Evolutionary conservation across 1,139 yeast genomes (phyloP).

Genomic region (Spathaspora sp.): DNA sequence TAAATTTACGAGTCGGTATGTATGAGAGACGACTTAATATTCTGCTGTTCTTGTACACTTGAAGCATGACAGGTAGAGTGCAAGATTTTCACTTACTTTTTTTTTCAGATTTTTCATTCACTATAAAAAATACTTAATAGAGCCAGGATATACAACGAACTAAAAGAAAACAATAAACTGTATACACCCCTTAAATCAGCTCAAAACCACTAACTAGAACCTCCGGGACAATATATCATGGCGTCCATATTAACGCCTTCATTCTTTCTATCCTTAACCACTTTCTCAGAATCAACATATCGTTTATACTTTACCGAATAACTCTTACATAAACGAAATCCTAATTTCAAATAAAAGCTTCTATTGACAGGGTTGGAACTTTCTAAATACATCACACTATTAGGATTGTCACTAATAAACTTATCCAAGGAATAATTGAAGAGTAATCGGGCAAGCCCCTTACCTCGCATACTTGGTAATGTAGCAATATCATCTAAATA

Average conservation of each 20-base stretch:
- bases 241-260: slow-evolving; percentile 37
- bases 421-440: slow-evolving; percentile 29
- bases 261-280: slow-evolving; percentile 21
- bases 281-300: slow-evolving; percentile 19
- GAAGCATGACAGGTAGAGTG: background rate
- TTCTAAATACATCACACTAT: slow-evolving; percentile 42
- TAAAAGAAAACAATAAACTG: background rate
- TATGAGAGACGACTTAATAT: background rate
- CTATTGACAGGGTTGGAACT: slow-evolving; percentile 53
- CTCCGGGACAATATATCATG: slow-evolving; percentile 21
- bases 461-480: slow-evolving; percentile 40
- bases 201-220: background rate
- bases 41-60: background rate
- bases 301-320: slow-evolving; percentile 34
- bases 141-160: background rate
- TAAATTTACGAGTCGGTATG: background rate
- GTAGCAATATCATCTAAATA: slow-evolving; percentile 42
- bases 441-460: slow-evolving; percentile 37
- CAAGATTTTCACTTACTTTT: background rate
- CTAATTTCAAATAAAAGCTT: slow-evolving; percentile 47
- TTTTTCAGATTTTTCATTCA: background rate
- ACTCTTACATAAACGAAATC: slow-evolving; percentile 45
- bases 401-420: slow-evolving; percentile 15
- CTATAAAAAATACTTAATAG: background rate
- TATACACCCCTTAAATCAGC: background rate